Conservation (phyloP, 1,139 yeast genomes). For the Candida sojae region DNA sequence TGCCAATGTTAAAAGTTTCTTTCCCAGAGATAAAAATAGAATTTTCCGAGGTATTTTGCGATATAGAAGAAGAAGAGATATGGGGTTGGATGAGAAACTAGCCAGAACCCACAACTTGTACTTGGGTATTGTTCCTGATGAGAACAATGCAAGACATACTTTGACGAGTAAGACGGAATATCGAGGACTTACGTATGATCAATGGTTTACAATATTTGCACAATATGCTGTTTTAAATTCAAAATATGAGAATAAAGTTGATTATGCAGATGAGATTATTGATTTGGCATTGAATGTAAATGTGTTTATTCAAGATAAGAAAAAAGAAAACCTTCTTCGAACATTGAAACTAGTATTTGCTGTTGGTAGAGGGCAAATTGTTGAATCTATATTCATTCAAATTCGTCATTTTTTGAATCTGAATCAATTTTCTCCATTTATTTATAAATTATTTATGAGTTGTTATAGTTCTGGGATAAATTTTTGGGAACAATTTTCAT, state of each 20-base stretch:
- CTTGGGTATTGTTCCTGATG: conserved; percentile 58
- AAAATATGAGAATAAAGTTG: conserved; percentile 55
- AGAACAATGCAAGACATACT: conserved; percentile 33
- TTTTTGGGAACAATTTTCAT: conserved; percentile 62
- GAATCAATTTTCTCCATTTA: conserved; percentile 74
- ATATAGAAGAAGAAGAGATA: conserved; percentile 58
- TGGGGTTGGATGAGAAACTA: conserved; percentile 71
- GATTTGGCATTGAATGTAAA: conserved; percentile 76
- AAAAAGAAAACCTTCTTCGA: conserved; percentile 55
- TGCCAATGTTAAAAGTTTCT: conserved; percentile 72
- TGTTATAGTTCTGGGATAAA: conserved; percentile 65
- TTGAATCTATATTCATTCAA: conserved; percentile 36
- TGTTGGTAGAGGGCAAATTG: conserved; percentile 40
- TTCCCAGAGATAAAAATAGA: conserved; percentile 71
- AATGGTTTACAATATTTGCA: conserved; percentile 86
- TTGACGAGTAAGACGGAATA: conserved; percentile 55
- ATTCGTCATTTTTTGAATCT: conserved; percentile 64
- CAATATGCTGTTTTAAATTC: conserved; percentile 71
- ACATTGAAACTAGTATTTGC: conserved; percentile 70
- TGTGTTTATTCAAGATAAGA: conserved; percentile 68
- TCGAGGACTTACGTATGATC: conserved; percentile 73
- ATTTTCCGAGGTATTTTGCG: conserved; percentile 68
- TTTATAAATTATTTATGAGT: conserved; percentile 65
- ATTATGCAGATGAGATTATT: conserved; percentile 69
- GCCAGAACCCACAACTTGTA: conserved; percentile 66